phyloP scores from a whole-genome alignment of 2,329 filamentous ascomycete species.

The Ilyonectria mors-panacis region DNA sequence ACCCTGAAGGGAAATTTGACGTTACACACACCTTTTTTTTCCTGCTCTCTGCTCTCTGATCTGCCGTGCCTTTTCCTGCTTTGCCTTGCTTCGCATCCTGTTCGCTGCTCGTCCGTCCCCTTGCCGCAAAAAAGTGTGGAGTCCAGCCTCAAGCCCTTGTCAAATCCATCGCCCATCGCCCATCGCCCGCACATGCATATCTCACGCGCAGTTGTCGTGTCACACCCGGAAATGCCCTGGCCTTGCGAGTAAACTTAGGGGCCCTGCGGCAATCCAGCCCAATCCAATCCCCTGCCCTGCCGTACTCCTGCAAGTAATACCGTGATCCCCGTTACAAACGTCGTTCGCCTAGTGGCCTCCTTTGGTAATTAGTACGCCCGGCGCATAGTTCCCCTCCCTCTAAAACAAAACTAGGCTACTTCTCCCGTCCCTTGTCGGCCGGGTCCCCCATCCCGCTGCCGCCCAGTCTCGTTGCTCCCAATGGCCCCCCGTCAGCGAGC shows the following conservation, averaged over 20 bases:
- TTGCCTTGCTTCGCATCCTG: neutral
- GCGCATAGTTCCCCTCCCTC: neutral
- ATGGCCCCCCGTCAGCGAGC: neutral
- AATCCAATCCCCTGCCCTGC: slow-evolving; percentile 1
- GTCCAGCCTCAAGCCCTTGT: neutral
- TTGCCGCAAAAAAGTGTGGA: slow-evolving; percentile 6
- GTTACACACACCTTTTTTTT: slow-evolving; percentile 16
- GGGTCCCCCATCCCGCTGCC: neutral
- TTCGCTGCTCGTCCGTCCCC: neutral
- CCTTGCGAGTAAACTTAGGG: neutral
- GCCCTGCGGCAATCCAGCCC: slow-evolving; percentile 13
- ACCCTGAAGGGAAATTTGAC: neutral
- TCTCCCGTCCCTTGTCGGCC: slow-evolving; percentile 2
- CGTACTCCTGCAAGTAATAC: slow-evolving; percentile 23
- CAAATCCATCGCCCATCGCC: neutral
- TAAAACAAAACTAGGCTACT: slow-evolving; percentile 11
- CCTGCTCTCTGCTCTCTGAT: neutral
- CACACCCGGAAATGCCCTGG: slow-evolving; percentile 11
- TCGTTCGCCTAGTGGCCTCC: neutral
- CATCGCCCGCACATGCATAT: neutral
- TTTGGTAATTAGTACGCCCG: neutral
- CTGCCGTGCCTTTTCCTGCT: neutral
- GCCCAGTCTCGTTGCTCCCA: slow-evolving; percentile 7
- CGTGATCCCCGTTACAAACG: slow-evolving; percentile 16
- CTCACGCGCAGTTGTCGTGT: slow-evolving; percentile 20